Base-by-base conservation (phyloP, 352 stramenopile genomes). In the Phytophthora sp. region DNA sequence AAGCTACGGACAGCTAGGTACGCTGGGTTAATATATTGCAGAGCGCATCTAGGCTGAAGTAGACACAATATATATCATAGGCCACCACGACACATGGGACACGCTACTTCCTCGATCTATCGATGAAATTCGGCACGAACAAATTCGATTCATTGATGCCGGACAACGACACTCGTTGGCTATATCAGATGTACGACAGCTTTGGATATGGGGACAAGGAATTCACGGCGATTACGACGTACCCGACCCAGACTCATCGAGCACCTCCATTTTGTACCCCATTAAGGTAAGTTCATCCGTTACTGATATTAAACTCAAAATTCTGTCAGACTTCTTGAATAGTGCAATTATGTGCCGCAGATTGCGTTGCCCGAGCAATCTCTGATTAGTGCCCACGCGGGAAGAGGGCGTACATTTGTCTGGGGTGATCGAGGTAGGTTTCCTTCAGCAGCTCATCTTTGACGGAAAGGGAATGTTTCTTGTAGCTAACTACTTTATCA, bases 161-260 rank as follows among this genome's bases (percentile, higher is more conserved):
- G 86, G 84, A 0, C 74, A 90, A 46, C 71, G 74, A 3, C 86
- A 94, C 42, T 94, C 86, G 3, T 24, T 93, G 23, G 86, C 86
- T 12, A 77, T 94, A 36, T 91, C 86, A 3, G 80, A 88, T 2
- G 64, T 41, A 7, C 74, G 69, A 31, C 56, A 86, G 15, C 61
- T 94, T n/a, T 94, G 86, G 84, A 24, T 87, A 7, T 94, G 86
- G 86, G 86, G 86, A 0, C 74, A 91, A 57, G 84, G 86, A 0
- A 69, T 92, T 26, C 84, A 91, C 42, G 83, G 80, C 27, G 66
- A 76, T 12, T 72, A 84, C 24, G 71, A 89, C 2, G 52, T 81
- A 0, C 33, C 71, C 8, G 62, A 79, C 7, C 66, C 72, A 12
- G 74, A 93, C 23, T 39, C 71, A 13, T 68, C 76, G 4, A 90